Evolutionary conservation across 2,329 filamentous ascomycete species (phyloP).

Genomic region (Cercospora citrullina): DNA sequence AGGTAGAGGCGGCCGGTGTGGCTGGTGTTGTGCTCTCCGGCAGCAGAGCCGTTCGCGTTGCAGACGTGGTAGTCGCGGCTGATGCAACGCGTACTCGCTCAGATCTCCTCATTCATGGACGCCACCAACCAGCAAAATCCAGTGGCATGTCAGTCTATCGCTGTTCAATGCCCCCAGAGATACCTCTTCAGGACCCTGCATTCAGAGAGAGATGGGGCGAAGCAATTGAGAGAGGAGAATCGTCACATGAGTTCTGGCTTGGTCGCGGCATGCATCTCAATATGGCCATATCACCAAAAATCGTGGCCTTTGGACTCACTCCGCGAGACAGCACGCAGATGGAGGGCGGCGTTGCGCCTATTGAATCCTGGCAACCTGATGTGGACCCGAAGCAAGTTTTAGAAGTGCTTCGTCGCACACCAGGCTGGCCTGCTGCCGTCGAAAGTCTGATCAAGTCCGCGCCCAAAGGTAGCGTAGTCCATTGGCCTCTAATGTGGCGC

Average conservation of each 20-base stretch:
- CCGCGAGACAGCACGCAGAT: conserved; percentile 33
- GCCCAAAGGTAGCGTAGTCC: conserved; percentile 50
- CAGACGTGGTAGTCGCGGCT: conserved; percentile 43
- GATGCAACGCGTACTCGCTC: conserved; percentile 43
- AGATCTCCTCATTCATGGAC: conserved; percentile 47
- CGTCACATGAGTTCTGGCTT: conserved; percentile 31
- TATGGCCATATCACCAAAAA: conserved; percentile 48
- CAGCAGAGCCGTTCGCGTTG: conserved; percentile 41
- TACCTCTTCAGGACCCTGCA: conserved; percentile 27
- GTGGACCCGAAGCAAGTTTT: conserved; percentile 49
- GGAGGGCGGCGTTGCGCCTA: conserved; percentile 33
- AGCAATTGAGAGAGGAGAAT: conserved; percentile 1
- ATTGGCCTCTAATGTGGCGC: conserved; percentile 51
- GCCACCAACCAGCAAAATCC: conserved; percentile 14
- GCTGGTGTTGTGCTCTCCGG: conserved; percentile 43
- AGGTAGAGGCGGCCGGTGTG: conserved; percentile 40
- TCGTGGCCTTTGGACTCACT: conserved; percentile 51
- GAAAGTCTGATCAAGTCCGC: conserved; percentile 48
- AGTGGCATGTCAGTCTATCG: conserved; percentile 1
- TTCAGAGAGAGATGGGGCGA: conserved; percentile 29
- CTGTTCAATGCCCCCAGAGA: conserved; percentile 21
- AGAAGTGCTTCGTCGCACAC: conserved; percentile 44
- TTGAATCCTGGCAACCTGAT: conserved; percentile 49
- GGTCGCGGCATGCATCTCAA: conserved; percentile 41
- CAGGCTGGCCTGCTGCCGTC: conserved; percentile 50